phyloP scores from a whole-genome alignment of 805 yeast genomes.

The Nadsonia fulvescens region DNA sequence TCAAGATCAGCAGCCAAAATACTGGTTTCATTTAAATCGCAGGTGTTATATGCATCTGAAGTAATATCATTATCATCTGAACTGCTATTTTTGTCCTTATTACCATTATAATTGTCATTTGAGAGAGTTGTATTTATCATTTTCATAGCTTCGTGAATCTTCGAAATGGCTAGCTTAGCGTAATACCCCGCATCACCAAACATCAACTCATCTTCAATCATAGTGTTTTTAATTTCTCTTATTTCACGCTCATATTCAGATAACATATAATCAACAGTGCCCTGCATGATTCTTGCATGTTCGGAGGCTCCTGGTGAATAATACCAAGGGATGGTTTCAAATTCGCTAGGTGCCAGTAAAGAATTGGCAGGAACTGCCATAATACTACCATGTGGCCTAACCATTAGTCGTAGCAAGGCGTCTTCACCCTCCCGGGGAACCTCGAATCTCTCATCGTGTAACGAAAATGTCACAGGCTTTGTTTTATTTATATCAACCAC shows the following conservation, averaged over 20 bases:
- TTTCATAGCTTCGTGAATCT: slow-evolving; percentile 31
- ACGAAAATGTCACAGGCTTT: slow-evolving; percentile 40
- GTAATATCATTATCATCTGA: slow-evolving; percentile 2
- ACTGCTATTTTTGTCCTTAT: neutral
- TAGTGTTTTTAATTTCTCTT: slow-evolving; percentile 28
- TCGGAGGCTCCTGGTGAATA: slow-evolving; percentile 11
- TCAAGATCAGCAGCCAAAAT: neutral
- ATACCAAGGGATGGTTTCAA: slow-evolving; percentile 2
- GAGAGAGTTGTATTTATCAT: slow-evolving; percentile 16
- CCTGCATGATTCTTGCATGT: slow-evolving; percentile 55
- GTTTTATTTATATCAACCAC: slow-evolving; percentile 34
- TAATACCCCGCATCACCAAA: slow-evolving; percentile 44
- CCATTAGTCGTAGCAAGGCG: slow-evolving; percentile 48
- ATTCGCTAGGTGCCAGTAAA: no score
- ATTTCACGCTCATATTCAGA: slow-evolving; percentile 46
- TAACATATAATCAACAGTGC: slow-evolving; percentile 34
- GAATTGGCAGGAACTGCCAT: slow-evolving; percentile 10
- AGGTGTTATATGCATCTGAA: slow-evolving; percentile 1
- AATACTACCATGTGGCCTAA: slow-evolving; percentile 17
- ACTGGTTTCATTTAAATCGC: no score
- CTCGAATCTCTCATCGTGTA: slow-evolving; percentile 36
- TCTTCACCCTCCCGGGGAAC: slow-evolving; percentile 39
- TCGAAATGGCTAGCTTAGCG: slow-evolving; percentile 34
- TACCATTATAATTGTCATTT: slow-evolving; percentile 10
- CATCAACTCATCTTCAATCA: slow-evolving; percentile 35